phyloP scores from a whole-genome alignment of 306 rosid species.

The Malus orientalis region DNA sequence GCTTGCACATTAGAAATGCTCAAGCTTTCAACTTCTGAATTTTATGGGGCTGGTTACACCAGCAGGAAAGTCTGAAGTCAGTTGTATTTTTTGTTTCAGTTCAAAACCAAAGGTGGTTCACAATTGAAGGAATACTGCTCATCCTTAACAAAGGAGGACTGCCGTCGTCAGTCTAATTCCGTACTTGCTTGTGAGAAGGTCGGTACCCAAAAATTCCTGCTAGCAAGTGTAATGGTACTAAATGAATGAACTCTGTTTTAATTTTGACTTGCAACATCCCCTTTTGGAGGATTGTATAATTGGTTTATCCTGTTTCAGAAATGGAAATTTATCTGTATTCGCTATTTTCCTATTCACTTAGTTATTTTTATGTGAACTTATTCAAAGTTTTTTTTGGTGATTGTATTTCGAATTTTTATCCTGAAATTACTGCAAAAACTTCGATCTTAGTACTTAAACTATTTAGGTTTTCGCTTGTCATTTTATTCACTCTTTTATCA shows the following conservation, averaged over 20 bases:
- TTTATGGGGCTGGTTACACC: not conserved
- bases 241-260: not conserved
- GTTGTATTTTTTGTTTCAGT: slow-evolving; percentile 37
- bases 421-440: not conserved
- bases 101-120: slow-evolving; percentile 87
- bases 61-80: not conserved
- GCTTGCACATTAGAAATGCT: not conserved
- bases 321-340: not conserved
- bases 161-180: slow-evolving; percentile 76
- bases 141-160: slow-evolving; percentile 90
- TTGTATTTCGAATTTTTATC: not conserved
- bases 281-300: not conserved
- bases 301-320: not conserved
- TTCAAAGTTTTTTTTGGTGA: not conserved
- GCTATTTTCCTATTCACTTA: not conserved
- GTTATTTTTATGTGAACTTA: not conserved
- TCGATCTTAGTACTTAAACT: not conserved
- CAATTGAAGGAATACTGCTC: slow-evolving; percentile 83
- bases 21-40: not conserved
- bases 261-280: not conserved
- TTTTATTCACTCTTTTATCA: slow-evolving; percentile 26
- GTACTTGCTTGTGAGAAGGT: slow-evolving; percentile 93
- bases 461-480: not conserved
- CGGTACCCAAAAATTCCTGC: slow-evolving; percentile 1
- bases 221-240: not conserved